phyloP scores from a whole-genome alignment of 805 yeast genomes.

The Zygosaccharomyces pseudorouxii region DNA sequence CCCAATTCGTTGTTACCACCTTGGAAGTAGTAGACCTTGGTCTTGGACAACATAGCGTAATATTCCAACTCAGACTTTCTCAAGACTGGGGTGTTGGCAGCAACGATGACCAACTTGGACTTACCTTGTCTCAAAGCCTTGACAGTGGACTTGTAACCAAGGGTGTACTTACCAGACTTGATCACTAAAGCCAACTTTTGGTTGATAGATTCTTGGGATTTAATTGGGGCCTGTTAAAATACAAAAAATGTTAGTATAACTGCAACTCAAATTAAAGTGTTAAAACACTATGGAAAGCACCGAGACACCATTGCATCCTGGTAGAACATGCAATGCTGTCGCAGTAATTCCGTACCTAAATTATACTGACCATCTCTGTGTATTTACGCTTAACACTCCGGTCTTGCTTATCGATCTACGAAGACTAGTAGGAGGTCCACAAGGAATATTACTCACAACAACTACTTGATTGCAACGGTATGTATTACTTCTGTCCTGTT shows the following conservation, averaged over 20 bases:
- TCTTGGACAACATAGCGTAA: conserved; percentile 99
- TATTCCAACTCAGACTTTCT: conserved; percentile 99
- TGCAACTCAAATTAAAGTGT: not conserved
- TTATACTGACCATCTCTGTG: conserved; percentile 98
- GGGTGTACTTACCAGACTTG: conserved; percentile 99
- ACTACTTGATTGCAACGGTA: not conserved
- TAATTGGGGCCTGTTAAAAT: conserved; percentile 81
- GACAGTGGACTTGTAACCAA: conserved; percentile 98
- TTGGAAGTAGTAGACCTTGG: conserved; percentile 95
- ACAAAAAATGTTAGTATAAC: conserved; percentile 14
- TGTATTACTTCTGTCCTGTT: not conserved
- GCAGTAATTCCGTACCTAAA: conserved; percentile 8
- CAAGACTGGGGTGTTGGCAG: conserved; percentile 99
- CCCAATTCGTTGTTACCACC: conserved; percentile 99
- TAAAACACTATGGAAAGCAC: conserved; percentile 4
- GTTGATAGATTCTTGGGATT: conserved; percentile 90
- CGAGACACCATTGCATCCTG: conserved; percentile 1
- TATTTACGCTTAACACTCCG: conserved; percentile 80
- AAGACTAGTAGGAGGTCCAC: not conserved
- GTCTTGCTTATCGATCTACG: conserved; percentile 44
- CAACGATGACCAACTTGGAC: conserved; percentile 96
- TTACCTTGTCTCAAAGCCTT: conserved; percentile 98
- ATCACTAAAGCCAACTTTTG: conserved; percentile 95
- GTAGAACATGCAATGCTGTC: not conserved
- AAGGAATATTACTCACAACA: not conserved